Conservation (phyloP, 1,284 basidiomycete genomes). For the Pseudozyma thailandica region DNA sequence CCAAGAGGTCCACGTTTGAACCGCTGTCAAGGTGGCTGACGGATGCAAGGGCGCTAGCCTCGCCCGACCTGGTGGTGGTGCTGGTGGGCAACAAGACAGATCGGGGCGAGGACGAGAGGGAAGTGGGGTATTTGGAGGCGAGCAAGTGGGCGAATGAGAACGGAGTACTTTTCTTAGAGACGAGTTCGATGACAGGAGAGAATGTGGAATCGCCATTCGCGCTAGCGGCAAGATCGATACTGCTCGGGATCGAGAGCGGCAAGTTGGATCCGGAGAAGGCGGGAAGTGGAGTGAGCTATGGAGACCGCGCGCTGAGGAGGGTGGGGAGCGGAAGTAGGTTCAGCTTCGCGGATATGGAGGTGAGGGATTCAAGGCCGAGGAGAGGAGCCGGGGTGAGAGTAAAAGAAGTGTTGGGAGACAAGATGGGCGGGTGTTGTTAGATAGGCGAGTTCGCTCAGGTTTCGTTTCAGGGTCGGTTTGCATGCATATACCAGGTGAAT, state of each 20-base stretch:
- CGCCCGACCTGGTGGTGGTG: slow-evolving; percentile 87
- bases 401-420: slow-evolving; percentile 43
- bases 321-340: slow-evolving; percentile 65
- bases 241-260: slow-evolving; percentile 92
- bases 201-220: slow-evolving; percentile 94
- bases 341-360: slow-evolving; percentile 55
- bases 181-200: slow-evolving; percentile 89
- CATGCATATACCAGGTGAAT: slow-evolving; percentile 5
- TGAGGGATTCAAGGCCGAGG: slow-evolving; percentile 24
- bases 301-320: slow-evolving; percentile 78
- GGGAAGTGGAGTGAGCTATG: slow-evolving; percentile 94
- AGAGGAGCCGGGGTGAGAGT: slow-evolving; percentile 25
- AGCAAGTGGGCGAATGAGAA: slow-evolving; percentile 94
- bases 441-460: background rate
- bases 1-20: slow-evolving; percentile 79
- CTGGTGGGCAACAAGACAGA: slow-evolving; percentile 96
- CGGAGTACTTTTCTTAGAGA: slow-evolving; percentile 81
- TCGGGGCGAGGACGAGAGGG: slow-evolving; percentile 83
- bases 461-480: background rate
- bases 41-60: slow-evolving; percentile 86
- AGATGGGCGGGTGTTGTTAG: slow-evolving; percentile 49
- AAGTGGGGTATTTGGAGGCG: slow-evolving; percentile 93
- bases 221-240: slow-evolving; percentile 86
- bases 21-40: slow-evolving; percentile 87
- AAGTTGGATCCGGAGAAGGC: slow-evolving; percentile 89